Conservation (phyloP, 1,284 basidiomycete species). For the Abortiporus biennis region DNA sequence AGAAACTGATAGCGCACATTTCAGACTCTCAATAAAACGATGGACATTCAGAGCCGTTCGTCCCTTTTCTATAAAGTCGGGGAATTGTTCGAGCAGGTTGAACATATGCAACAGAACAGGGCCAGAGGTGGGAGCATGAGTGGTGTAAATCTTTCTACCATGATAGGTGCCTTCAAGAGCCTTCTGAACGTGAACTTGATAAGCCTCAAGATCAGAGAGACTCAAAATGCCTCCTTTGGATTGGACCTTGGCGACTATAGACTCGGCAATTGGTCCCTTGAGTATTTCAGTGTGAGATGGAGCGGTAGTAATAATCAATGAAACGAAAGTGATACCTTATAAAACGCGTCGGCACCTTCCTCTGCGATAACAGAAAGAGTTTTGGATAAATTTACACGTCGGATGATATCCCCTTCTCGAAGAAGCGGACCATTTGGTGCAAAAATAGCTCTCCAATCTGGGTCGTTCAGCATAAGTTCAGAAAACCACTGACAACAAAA, state of each 20-base stretch:
- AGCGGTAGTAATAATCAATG: constrained; percentile 8
- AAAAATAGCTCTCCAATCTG: constrained; percentile 78
- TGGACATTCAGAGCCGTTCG: constrained; percentile 59
- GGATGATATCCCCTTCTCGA: constrained; percentile 69
- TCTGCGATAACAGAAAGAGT: constrained; percentile 63
- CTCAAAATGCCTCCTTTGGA: constrained; percentile 77
- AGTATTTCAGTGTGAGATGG: constrained; percentile 7
- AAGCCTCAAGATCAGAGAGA: constrained; percentile 63
- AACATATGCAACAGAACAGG: constrained; percentile 77
- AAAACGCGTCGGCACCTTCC: constrained; percentile 70
- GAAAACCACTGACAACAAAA: constrained; percentile 36
- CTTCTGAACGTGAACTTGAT: constrained; percentile 63
- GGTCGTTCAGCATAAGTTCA: constrained; percentile 65
- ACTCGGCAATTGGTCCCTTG: constrained; percentile 71
- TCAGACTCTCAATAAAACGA: constrained; percentile 70
- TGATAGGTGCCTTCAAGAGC: constrained; percentile 76
- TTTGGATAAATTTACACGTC: constrained; percentile 60
- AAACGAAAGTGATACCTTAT: constrained; percentile 43
- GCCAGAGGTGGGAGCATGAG: constrained; percentile 79
- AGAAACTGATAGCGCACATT: constrained; percentile 65
- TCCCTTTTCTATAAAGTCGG: constrained; percentile 40
- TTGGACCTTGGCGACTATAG: constrained; percentile 63
- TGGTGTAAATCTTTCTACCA: constrained; percentile 78
- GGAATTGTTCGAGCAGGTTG: constrained; percentile 70
- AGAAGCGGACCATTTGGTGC: constrained; percentile 72